Evolutionary conservation across 2,329 filamentous ascomycete genomes (phyloP), one percentile per base, ranked within the genome.

Genomic region (Raffaelea albimanens): DNA sequence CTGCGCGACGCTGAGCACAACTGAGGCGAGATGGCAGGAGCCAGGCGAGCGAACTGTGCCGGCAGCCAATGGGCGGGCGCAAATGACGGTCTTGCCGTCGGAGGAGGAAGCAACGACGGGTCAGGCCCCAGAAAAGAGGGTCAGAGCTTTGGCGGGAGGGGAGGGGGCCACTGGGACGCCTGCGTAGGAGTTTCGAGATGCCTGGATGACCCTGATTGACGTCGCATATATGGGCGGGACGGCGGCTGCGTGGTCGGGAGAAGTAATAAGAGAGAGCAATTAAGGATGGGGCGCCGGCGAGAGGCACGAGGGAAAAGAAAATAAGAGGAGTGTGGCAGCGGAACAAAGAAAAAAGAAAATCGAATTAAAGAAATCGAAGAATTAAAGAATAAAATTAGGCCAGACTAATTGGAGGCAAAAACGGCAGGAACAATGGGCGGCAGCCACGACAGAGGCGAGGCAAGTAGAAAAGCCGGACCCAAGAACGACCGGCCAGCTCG

Each of bases 171-270:
- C 53, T 57, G 58, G 56, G 55, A 59, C 56, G 33, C 57, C 53
- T 59, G 60, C 56, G 56, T 55, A 48, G 54, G 44, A 51, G 63
- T 65, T 65, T 65, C 63, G 65, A 64, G 64, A 63, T 60, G 63
- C 59, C 62, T 61, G 58, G 61, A 60, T 61, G 61, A 66, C 64
- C 67, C 67, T 70, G 70, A 69, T 68, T 67, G 61, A 62, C 66
- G 68, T 68, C 64, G 70, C 68, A 71, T 67, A 63, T 61, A 63
- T 53, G 55, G 57, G 53, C 42, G 46, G 52, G 34, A 50, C 39
- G 49, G 45, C 51, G 47, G 43, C 25, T 40, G 19, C n/a, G 38
- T 43, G 40, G 44, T 43, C 38, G 31, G 43, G 21, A 5, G 43
- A 16, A 33, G 5, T 3, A 9, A 40, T 23, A 38, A 14, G 23